Evolutionary conservation across 129 eudicot genomes (phyloP).

Genomic region (Helianthus tuberosus): DNA sequence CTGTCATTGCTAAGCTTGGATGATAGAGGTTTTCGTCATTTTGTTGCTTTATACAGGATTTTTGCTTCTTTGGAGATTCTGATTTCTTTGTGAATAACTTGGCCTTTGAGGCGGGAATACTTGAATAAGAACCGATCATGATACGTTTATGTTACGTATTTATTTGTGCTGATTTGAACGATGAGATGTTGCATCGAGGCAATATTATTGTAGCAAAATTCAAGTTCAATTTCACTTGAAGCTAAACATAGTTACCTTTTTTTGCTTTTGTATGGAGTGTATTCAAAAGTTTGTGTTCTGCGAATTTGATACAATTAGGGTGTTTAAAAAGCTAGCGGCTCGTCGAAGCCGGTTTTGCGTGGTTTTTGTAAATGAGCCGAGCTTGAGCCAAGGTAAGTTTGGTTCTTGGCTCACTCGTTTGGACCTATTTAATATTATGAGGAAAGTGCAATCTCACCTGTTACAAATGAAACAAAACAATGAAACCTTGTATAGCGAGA

Average conservation of each 20-base stretch:
- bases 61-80: conserved; percentile 9
- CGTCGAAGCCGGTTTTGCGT: too few species aligned
- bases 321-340: too few species aligned
- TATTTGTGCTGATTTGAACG: neutral
- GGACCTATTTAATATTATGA: too few species aligned
- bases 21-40: conserved; percentile 15
- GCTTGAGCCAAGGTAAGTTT: too few species aligned
- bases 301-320: neutral
- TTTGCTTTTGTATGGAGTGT: neutral
- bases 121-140: conserved; percentile 27
- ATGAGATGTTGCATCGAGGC: conserved; percentile 9
- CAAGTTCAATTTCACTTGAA: neutral
- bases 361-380: too few species aligned
- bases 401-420: too few species aligned
- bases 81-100: conserved; percentile 40
- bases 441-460: too few species aligned
- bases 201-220: conserved; percentile 17
- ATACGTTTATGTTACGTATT: conserved; percentile 18
- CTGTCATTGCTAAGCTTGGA: conserved; percentile 74
- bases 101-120: conserved; percentile 32
- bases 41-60: conserved; percentile 13
- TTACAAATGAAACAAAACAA: too few species aligned
- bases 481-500: too few species aligned
- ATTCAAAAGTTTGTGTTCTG: neutral
- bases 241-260: neutral